Conservation (phyloP, 176 grass and related monocot genomes). For the Oryza glumipatula region DNA sequence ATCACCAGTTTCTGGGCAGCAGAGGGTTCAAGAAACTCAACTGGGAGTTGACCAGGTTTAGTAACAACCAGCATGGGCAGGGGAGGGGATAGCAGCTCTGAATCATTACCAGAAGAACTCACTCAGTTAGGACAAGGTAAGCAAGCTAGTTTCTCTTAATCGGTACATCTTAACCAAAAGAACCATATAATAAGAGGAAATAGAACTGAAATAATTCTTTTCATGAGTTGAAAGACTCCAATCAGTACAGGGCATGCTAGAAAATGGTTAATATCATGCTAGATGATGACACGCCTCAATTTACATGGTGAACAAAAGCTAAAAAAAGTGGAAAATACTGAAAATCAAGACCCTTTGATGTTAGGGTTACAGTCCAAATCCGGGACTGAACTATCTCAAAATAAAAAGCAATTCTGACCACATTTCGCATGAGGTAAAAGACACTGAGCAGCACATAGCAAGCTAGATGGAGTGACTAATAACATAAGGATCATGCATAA, state of each 20-base stretch:
- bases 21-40: conserved; percentile 87
- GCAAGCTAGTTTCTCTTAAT: background rate
- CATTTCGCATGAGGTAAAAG: background rate
- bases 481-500: background rate
- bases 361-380: background rate
- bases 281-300: background rate
- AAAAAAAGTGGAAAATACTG: background rate
- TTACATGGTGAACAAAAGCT: background rate
- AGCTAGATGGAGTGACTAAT: background rate
- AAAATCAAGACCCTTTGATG: background rate
- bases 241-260: background rate
- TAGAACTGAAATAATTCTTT: background rate
- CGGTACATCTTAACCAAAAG: background rate
- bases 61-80: conserved; percentile 73
- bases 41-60: conserved; percentile 69
- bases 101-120: conserved; percentile 45
- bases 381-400: background rate
- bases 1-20: conserved; percentile 58
- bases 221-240: background rate
- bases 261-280: background rate
- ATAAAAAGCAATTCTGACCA: background rate
- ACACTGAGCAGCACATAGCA: background rate
- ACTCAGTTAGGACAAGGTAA: conserved; percentile 15
- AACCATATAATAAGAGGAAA: background rate
- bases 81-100: conserved; percentile 46